A percentile compares a stretch with the other conserved stretches of the same genome.
Evolutionary conservation across 2,329 filamentous ascomycete species (phyloP).

Genomic region (Shiraia bambusicola): DNA sequence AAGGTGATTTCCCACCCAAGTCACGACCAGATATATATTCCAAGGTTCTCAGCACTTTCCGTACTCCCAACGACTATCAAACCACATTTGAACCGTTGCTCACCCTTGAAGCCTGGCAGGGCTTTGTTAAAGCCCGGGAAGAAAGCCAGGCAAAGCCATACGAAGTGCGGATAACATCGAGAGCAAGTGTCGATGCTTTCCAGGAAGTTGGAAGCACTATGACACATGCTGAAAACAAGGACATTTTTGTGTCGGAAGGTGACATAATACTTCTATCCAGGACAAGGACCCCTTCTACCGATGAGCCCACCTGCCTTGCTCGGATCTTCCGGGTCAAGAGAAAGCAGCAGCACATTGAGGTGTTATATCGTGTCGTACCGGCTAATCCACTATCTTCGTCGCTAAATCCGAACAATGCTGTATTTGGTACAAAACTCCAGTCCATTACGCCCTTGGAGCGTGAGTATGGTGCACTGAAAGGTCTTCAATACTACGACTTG

Average conservation of each 20-base stretch:
- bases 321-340: slow-evolving; percentile 77
- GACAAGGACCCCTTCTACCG: slow-evolving; percentile 66
- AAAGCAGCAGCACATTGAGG: slow-evolving; percentile 79
- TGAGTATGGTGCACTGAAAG: slow-evolving; percentile 89
- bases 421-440: slow-evolving; percentile 80
- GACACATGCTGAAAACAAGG: slow-evolving; percentile 67
- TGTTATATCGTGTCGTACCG: slow-evolving; percentile 81
- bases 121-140: slow-evolving; percentile 85
- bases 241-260: slow-evolving; percentile 74
- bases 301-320: slow-evolving; percentile 79
- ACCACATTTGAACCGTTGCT: slow-evolving; percentile 87
- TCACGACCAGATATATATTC: slow-evolving; percentile 69
- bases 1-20: slow-evolving; percentile 79
- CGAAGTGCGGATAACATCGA: slow-evolving; percentile 82
- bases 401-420: slow-evolving; percentile 67
- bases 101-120: slow-evolving; percentile 92
- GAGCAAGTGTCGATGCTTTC: slow-evolving; percentile 88
- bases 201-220: slow-evolving; percentile 87
- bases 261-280: slow-evolving; percentile 87
- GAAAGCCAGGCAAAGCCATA: slow-evolving; percentile 80
- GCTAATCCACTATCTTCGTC: slow-evolving; percentile 62
- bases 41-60: slow-evolving; percentile 75
- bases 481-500: slow-evolving; percentile 91
- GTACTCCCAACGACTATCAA: slow-evolving; percentile 76
- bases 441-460: slow-evolving; percentile 94